These are phyloP conservation scores for Berkeleyomyces rouxiae DNA, from an alignment of 2,329 filamentous ascomycete genomes.

Conservation along the genomic window DNA sequence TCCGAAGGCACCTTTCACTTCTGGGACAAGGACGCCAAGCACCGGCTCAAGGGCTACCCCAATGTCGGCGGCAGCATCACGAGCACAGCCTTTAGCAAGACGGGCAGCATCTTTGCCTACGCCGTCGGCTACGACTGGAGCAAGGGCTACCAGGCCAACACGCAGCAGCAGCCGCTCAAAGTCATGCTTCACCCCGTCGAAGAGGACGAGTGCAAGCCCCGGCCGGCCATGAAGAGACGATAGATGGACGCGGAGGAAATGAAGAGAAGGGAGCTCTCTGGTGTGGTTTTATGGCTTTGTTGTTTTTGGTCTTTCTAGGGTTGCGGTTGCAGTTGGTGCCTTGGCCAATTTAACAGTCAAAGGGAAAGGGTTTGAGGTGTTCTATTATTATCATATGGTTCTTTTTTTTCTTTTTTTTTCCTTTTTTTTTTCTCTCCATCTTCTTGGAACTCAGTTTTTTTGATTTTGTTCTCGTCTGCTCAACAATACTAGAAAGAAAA, in stretches of 20 bases:
- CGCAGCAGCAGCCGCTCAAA: slow-evolving; percentile 55
- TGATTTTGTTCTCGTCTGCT: slow-evolving; percentile 1
- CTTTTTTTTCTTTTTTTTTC: background rate
- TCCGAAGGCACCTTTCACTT: slow-evolving; percentile 94
- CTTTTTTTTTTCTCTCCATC: background rate
- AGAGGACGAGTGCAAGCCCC: slow-evolving; percentile 43
- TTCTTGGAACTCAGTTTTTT: background rate
- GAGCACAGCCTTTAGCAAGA: slow-evolving; percentile 78
- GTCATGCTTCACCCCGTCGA: slow-evolving; percentile 69
- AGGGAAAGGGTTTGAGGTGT: background rate
- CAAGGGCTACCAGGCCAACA: slow-evolving; percentile 85
- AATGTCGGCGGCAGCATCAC: slow-evolving; percentile 74
- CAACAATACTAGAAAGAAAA: background rate
- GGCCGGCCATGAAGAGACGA: slow-evolving; percentile 43
- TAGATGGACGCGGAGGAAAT: slow-evolving; percentile 20
- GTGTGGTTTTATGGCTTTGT: background rate
- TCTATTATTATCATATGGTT: slow-evolving; percentile 1
- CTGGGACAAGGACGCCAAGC: slow-evolving; percentile 87
- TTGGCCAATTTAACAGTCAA: background rate
- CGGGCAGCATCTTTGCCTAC: slow-evolving; percentile 70
- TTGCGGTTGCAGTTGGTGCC: background rate
- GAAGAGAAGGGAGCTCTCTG: background rate
- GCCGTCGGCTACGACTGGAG: slow-evolving; percentile 96
- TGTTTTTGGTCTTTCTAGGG: background rate
- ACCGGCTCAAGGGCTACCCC: slow-evolving; percentile 77